These are phyloP conservation scores for Amanita rubescens DNA, from an alignment of 768 basidiomycete genomes.

Conservation along the genomic window DNA sequence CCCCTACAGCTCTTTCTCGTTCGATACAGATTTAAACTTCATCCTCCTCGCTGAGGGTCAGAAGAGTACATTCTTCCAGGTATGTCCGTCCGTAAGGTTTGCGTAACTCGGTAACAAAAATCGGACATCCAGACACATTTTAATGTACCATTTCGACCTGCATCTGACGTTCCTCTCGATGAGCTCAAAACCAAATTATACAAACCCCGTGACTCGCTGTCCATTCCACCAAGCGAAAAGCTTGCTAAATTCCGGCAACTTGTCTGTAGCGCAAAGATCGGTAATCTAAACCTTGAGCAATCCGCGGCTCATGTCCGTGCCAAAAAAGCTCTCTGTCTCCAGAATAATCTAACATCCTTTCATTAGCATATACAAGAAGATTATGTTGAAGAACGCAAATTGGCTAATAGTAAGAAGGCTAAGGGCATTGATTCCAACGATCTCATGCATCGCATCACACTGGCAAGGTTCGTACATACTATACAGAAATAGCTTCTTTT, in stretches of 20 bases:
- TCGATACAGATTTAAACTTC: conserved; percentile 67
- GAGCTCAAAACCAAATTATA: conserved; percentile 33
- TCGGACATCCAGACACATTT: conserved; percentile 45
- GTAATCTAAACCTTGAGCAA: conserved; percentile 46
- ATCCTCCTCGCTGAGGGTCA: conserved; percentile 55
- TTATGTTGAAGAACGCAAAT: conserved; percentile 46
- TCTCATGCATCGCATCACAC: conserved; percentile 57
- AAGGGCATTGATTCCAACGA: conserved; percentile 47
- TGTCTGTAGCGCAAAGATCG: conserved; percentile 53
- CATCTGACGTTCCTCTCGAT: conserved; percentile 7
- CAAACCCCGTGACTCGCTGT: conserved; percentile 35
- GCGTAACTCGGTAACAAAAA: background rate
- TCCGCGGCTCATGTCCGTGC: conserved; percentile 49
- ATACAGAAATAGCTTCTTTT: background rate
- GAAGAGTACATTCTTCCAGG: conserved; percentile 70
- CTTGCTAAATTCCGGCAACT: conserved; percentile 51
- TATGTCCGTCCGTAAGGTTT: conserved; percentile 17
- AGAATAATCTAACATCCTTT: background rate
- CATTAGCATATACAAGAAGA: conserved; percentile 68
- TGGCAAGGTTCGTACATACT: conserved; percentile 49
- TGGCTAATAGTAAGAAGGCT: conserved; percentile 22
- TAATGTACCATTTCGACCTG: conserved; percentile 40
- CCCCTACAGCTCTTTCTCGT: conserved; percentile 66
- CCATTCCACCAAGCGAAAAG: conserved; percentile 37
- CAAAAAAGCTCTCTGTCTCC: background rate